Percentiles rank a stretch among this genome's conserved stretches.
phyloP scores from a whole-genome alignment of 805 yeast genomes.

The Lachancea lanzarotensis region DNA sequence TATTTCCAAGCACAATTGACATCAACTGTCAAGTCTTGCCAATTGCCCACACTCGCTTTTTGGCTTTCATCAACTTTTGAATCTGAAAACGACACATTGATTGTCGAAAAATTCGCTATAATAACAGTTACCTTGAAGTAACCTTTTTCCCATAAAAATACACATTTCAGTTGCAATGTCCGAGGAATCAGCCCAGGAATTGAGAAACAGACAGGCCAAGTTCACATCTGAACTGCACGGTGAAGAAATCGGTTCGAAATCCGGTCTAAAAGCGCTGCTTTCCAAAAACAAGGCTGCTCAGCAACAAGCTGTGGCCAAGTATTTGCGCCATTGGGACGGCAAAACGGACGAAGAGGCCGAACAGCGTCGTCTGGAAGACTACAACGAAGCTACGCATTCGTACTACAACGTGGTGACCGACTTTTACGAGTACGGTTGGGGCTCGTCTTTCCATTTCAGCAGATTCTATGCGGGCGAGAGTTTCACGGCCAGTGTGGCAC shows the following conservation, averaged over 20 bases:
- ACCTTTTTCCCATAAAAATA: neutral
- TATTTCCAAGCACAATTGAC: too few relatives aligned
- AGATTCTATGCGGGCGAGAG: slow-evolving; percentile 91
- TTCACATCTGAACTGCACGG: slow-evolving; percentile 89
- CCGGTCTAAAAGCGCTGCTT: slow-evolving; percentile 72
- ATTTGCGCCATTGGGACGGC: slow-evolving; percentile 97
- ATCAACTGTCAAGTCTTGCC: too few relatives aligned
- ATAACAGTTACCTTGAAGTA: too few relatives aligned
- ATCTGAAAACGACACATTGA: too few relatives aligned
- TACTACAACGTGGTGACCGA: slow-evolving; percentile 96
- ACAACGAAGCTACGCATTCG: slow-evolving; percentile 86
- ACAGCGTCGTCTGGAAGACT: slow-evolving; percentile 68
- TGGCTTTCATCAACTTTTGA: too few relatives aligned
- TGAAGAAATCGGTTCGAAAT: slow-evolving; percentile 49
- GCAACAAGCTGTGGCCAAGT: slow-evolving; percentile 77
- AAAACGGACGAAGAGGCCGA: slow-evolving; percentile 70
- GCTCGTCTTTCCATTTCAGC: slow-evolving; percentile 94
- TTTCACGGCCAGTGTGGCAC: slow-evolving; percentile 88
- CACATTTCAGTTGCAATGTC: slow-evolving; percentile 4
- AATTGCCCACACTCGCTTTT: too few relatives aligned
- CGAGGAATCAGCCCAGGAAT: slow-evolving; percentile 14
- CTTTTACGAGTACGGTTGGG: slow-evolving; percentile 99
- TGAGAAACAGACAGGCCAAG: slow-evolving; percentile 39
- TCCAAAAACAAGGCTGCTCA: slow-evolving; percentile 75
- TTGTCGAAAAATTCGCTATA: too few relatives aligned